These are phyloP conservation scores for Talaromyces nanjingensis DNA, from an alignment of 495 filamentous ascomycete genomes.

Conservation along the genomic window DNA sequence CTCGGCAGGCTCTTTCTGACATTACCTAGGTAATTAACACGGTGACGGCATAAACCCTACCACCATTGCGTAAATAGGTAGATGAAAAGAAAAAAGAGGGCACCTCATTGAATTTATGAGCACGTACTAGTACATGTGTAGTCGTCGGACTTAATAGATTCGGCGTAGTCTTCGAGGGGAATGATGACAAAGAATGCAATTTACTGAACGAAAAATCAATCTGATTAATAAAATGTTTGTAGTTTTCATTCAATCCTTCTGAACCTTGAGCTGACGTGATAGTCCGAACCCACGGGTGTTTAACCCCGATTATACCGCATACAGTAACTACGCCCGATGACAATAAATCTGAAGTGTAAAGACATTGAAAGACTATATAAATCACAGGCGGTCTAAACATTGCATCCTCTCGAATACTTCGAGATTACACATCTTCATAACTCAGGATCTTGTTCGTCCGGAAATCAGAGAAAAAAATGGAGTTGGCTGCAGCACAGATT, in stretches of 20 bases:
- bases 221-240: neutral
- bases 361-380: neutral
- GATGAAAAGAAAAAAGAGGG: neutral
- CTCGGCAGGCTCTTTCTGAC: too few species aligned
- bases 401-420: neutral
- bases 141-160: neutral
- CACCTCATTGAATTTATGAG: neutral
- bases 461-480: neutral
- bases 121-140: neutral
- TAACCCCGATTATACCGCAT: neutral
- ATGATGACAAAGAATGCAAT: neutral
- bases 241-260: neutral
- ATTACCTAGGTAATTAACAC: too few species aligned
- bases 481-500: neutral
- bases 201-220: neutral
- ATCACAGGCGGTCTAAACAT: too few species aligned
- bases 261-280: neutral
- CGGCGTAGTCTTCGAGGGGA: neutral
- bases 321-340: neutral
- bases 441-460: neutral
- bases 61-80: neutral
- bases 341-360: neutral
- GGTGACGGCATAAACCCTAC: too few species aligned
- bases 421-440: neutral
- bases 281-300: neutral